phyloP scores from a whole-genome alignment of 495 filamentous ascomycete genomes.

The Hypomontagnella monticulosa region DNA sequence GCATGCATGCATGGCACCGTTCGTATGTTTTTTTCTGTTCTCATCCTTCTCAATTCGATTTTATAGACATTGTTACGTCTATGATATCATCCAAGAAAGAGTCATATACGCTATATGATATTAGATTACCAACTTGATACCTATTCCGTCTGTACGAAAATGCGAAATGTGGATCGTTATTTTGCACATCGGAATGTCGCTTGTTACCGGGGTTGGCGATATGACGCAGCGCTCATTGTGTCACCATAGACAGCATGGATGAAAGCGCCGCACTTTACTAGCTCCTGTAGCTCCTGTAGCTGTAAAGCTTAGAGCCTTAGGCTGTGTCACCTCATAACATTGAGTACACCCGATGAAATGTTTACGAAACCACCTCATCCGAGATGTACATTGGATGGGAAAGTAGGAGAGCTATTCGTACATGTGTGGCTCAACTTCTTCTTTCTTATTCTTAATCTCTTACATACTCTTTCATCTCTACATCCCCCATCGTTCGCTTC shows the following conservation, averaged over 20 bases:
- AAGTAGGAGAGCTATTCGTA: neutral
- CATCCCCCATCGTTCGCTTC: slow-evolving; percentile 7
- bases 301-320: slow-evolving; percentile 12
- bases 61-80: neutral
- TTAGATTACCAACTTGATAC: slow-evolving; percentile 29
- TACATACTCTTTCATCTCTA: slow-evolving; percentile 2
- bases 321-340: slow-evolving; percentile 43
- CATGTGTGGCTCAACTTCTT: neutral
- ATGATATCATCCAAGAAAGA: slow-evolving; percentile 27
- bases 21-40: slow-evolving; percentile 5
- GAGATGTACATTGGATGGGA: slow-evolving; percentile 14
- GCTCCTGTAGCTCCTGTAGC: slow-evolving; percentile 2
- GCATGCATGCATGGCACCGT: slow-evolving; percentile 13
- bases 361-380: slow-evolving; percentile 40
- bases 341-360: slow-evolving; percentile 34
- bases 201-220: slow-evolving; percentile 42
- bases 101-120: slow-evolving; percentile 23
- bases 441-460: slow-evolving; percentile 12
- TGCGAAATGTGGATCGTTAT: slow-evolving; percentile 46
- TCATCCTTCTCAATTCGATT: slow-evolving; percentile 9
- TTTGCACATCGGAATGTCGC: slow-evolving; percentile 47
- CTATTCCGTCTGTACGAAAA: slow-evolving; percentile 37
- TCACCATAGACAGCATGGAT: slow-evolving; percentile 23
- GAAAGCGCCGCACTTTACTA: slow-evolving; percentile 15
- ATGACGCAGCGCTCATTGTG: slow-evolving; percentile 45